These are phyloP conservation scores for Yamagishiella unicocca DNA, from an alignment of 139 green algal genomes.

Conservation along the genomic window DNA sequence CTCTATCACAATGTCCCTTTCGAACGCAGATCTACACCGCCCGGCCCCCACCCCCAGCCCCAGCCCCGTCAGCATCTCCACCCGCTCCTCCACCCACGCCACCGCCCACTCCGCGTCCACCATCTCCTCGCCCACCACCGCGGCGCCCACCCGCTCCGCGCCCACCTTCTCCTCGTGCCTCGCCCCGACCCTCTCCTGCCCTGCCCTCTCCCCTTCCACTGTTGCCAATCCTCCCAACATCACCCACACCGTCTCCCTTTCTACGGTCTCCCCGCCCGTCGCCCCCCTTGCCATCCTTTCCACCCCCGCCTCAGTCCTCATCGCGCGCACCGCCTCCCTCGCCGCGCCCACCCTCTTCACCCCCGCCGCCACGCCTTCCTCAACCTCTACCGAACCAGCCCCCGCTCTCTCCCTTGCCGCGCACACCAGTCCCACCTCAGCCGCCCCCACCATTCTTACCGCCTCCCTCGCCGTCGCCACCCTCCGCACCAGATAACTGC, in stretches of 20 bases:
- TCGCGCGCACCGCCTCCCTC: too few species aligned
- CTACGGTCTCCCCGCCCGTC: not conserved
- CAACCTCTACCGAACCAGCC: not conserved
- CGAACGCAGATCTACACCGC: too few species aligned
- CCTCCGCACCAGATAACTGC: not conserved
- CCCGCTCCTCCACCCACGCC: not conserved
- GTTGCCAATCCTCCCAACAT: not conserved
- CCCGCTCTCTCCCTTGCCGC: not conserved
- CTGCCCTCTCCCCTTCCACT: not conserved
- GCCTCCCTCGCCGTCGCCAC: not conserved
- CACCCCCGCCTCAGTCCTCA: not conserved
- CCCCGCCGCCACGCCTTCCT: not conserved
- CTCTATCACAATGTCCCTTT: too few species aligned
- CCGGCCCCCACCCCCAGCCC: not conserved
- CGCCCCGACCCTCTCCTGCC: not conserved
- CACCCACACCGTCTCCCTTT: not conserved
- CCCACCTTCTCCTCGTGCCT: not conserved
- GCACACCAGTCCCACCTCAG: not conserved
- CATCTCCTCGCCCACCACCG: not conserved
- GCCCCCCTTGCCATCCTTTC: not conserved
- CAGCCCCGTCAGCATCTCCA: not conserved
- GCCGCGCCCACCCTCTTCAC: not conserved
- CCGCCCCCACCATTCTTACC: not conserved
- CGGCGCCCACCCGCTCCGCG: not conserved
- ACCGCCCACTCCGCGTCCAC: not conserved